These are phyloP conservation scores for Scheffersomyces stambukii DNA, from an alignment of 1,139 yeast species.

Conservation along the genomic window DNA sequence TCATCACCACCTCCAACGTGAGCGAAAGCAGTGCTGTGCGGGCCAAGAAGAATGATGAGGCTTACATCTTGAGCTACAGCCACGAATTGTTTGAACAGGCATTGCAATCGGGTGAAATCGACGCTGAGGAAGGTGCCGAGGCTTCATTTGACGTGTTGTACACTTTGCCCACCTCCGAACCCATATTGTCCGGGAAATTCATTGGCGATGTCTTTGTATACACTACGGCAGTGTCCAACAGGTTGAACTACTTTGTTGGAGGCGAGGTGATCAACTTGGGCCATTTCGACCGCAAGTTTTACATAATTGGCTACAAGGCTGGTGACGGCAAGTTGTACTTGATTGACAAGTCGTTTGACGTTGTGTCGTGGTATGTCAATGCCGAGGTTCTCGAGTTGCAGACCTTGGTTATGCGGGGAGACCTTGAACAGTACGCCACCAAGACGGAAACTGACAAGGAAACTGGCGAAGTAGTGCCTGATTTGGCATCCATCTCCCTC, in stretches of 20 bases:
- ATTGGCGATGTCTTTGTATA: slow-evolving; percentile 95
- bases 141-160: slow-evolving; percentile 79
- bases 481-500: slow-evolving; percentile 55
- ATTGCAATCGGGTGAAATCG: slow-evolving; percentile 51
- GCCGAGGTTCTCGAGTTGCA: slow-evolving; percentile 89
- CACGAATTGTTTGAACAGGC: slow-evolving; percentile 66
- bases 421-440: slow-evolving; percentile 51
- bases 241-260: slow-evolving; percentile 92
- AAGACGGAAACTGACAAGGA: slow-evolving; percentile 32
- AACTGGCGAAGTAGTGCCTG: slow-evolving; percentile 37
- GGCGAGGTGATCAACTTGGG: slow-evolving; percentile 89
- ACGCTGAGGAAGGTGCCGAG: slow-evolving; percentile 85
- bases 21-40: slow-evolving; percentile 19
- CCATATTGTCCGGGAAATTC: slow-evolving; percentile 87
- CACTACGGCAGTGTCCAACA: slow-evolving; percentile 74
- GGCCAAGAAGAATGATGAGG: slow-evolving; percentile 47
- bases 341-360: slow-evolving; percentile 84
- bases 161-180: slow-evolving; percentile 68
- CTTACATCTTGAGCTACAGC: slow-evolving; percentile 77
- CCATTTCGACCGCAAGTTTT: slow-evolving; percentile 87
- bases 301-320: slow-evolving; percentile 83
- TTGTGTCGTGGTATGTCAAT: slow-evolving; percentile 77
- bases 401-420: slow-evolving; percentile 93
- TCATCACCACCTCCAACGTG: slow-evolving; percentile 50
- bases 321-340: slow-evolving; percentile 81